phyloP scores from a whole-genome alignment of 202 grass and related monocot genomes.

The Schoenoplectus triqueter region DNA sequence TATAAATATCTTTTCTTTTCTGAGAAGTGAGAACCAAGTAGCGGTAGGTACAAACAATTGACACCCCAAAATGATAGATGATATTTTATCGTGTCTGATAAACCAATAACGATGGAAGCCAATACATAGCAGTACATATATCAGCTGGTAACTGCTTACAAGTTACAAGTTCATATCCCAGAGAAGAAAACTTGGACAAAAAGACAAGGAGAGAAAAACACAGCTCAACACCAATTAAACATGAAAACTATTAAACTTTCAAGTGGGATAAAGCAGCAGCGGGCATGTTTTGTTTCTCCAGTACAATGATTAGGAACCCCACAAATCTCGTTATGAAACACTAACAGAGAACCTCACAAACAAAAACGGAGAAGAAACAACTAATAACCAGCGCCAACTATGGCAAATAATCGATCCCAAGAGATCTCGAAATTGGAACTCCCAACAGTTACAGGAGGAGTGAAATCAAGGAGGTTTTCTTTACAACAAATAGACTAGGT shows the following conservation, averaged over 20 bases:
- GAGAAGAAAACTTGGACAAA: background rate
- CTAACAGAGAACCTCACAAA: slow-evolving; percentile 1
- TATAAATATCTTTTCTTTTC: background rate
- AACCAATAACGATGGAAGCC: background rate
- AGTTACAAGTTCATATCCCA: background rate
- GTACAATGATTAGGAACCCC: background rate
- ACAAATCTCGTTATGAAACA: background rate
- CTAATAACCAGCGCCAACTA: slow-evolving; percentile 5
- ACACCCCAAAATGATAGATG: background rate
- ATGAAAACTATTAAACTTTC: background rate
- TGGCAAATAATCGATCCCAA: background rate
- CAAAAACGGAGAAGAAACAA: background rate
- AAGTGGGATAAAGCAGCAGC: background rate
- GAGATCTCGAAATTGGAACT: slow-evolving; percentile 35
- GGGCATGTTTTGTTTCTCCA: background rate
- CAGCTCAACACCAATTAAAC: background rate
- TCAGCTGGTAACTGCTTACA: too few relatives aligned
- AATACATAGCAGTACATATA: background rate
- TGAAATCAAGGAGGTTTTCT: slow-evolving; percentile 26
- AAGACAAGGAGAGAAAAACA: background rate
- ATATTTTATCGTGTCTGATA: background rate
- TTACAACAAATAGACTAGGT: background rate
- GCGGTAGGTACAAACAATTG: background rate
- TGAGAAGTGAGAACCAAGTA: background rate
- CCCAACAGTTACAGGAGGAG: slow-evolving; percentile 1